Evolutionary conservation across 495 filamentous ascomycete species (phyloP).

Genomic region (Aspergillus heteromorphus): DNA sequence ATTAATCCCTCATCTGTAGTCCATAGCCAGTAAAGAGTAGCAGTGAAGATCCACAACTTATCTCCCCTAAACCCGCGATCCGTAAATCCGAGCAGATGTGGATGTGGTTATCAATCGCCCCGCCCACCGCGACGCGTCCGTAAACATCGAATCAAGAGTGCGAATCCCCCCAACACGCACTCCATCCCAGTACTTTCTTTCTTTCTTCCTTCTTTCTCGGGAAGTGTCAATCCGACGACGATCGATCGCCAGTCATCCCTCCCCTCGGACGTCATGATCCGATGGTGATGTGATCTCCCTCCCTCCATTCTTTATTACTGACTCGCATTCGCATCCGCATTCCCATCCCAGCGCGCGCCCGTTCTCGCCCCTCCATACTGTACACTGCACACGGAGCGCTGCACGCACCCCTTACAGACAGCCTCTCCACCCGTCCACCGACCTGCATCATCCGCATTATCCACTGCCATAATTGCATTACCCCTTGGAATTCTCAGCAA

Average conservation of each 20-base stretch:
- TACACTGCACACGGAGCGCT: no score
- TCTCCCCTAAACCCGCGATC: no score
- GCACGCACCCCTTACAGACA: background rate
- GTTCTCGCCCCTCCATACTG: background rate
- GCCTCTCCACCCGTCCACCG: background rate
- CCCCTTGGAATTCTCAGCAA: no score
- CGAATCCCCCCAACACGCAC: background rate
- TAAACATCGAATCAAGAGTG: background rate
- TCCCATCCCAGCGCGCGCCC: background rate
- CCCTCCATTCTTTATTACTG: background rate
- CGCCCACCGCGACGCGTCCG: background rate
- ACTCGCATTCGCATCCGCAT: no score
- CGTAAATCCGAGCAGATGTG: background rate
- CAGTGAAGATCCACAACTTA: no score
- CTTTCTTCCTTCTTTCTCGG: background rate
- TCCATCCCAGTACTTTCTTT: no score
- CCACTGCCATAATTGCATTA: no score
- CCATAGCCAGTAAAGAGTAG: no score
- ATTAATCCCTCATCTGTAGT: no score
- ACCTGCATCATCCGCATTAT: no score
- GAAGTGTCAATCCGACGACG: constrained; percentile 5
- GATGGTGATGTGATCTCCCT: constrained; percentile 12
- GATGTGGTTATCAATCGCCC: constrained; percentile 8
- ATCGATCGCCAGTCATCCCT: no score
- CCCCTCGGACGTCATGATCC: constrained; percentile 13